Percentiles rank a stretch among this genome's conserved stretches.
Evolutionary conservation across 1,284 basidiomycete genomes (phyloP).

Genomic region (Apiotrichum veenhuisii): DNA sequence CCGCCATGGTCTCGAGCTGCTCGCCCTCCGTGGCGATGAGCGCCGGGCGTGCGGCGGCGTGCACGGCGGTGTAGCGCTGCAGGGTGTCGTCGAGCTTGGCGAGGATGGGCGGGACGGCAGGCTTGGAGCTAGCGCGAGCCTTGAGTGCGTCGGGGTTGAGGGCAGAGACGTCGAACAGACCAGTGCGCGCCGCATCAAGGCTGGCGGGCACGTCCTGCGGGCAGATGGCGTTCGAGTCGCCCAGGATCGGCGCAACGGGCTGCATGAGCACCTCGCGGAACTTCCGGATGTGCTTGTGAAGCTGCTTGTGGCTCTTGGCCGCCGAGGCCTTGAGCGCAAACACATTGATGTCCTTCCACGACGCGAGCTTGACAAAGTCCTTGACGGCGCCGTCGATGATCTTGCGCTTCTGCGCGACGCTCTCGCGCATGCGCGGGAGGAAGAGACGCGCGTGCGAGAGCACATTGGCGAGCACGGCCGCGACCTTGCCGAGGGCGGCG

Average conservation of each 20-base stretch:
- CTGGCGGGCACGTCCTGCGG: conserved; percentile 27
- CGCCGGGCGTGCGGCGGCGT: conserved; percentile 26
- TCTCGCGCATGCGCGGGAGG: conserved; percentile 54
- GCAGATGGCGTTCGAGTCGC: conserved; percentile 30
- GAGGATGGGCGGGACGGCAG: conserved; percentile 23
- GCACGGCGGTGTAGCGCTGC: conserved; percentile 44
- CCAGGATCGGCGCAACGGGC: conserved; percentile 55
- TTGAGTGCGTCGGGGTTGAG: conserved; percentile 11
- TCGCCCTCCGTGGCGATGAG: conserved; percentile 11
- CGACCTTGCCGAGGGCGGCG: conserved; percentile 53
- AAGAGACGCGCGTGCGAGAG: conserved; percentile 67
- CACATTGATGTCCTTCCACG: conserved; percentile 97
- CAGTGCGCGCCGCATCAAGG: background rate
- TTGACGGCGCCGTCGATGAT: conserved; percentile 75
- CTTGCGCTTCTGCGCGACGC: conserved; percentile 61
- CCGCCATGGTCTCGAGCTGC: conserved; percentile 62
- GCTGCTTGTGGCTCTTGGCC: conserved; percentile 80
- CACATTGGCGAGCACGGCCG: conserved; percentile 65
- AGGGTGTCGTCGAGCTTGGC: conserved; percentile 31
- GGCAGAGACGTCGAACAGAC: conserved; percentile 11
- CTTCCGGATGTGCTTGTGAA: conserved; percentile 88
- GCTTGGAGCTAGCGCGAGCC: conserved; percentile 10
- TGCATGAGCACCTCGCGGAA: conserved; percentile 85
- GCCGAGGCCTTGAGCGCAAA: conserved; percentile 91
- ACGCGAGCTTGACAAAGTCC: conserved; percentile 87